A percentile compares a stretch with the other conserved stretches of the same genome.
Evolutionary conservation across 257 asterid species (phyloP).

Genomic region (Eucommia ulmoides): DNA sequence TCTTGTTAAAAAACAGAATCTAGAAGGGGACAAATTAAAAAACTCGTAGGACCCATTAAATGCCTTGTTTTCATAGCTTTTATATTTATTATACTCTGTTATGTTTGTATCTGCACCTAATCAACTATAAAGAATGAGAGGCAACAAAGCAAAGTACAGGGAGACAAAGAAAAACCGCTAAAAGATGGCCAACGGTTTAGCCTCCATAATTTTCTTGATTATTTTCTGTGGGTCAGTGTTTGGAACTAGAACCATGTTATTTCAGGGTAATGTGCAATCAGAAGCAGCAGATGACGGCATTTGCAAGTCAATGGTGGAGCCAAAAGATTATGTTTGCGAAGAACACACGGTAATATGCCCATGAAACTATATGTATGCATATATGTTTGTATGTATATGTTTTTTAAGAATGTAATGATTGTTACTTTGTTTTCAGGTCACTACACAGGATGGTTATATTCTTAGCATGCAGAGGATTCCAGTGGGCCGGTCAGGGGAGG

Average conservation of each 20-base stretch:
- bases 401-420: neutral
- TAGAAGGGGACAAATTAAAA: neutral
- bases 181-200: neutral
- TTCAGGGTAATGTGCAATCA: neutral
- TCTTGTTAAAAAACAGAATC: neutral
- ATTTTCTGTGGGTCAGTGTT: neutral
- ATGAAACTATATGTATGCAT: neutral
- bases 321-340: slow-evolving; percentile 20
- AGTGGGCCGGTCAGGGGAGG: slow-evolving; percentile 17
- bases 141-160: neutral
- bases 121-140: neutral
- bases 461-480: slow-evolving; percentile 37
- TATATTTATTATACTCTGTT: neutral
- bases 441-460: slow-evolving; percentile 32
- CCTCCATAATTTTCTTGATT: neutral
- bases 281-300: slow-evolving; percentile 16
- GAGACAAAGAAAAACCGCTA: neutral
- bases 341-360: slow-evolving; percentile 19
- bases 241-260: neutral
- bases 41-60: neutral
- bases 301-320: slow-evolving; percentile 22
- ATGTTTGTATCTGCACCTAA: neutral
- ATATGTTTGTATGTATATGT: neutral
- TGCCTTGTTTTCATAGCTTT: neutral
- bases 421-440: slow-evolving; percentile 11